Conservation (phyloP, 148 eudicot genomes). For the Pharnaceum exiguum region DNA sequence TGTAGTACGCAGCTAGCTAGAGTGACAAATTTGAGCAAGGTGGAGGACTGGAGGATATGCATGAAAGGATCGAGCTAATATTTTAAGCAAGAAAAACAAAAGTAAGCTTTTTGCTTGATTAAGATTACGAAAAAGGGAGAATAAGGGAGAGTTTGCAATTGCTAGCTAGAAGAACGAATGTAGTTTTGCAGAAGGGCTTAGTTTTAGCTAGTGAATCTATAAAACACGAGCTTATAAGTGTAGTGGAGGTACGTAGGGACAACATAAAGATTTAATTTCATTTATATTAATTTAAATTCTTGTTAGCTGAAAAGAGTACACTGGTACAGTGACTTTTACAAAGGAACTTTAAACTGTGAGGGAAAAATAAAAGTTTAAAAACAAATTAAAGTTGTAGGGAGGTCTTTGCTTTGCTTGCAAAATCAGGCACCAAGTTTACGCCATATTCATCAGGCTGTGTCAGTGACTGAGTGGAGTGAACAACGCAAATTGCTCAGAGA, state of each 20-base stretch:
- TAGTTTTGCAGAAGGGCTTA: background rate
- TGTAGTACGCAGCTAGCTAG: too few relatives aligned
- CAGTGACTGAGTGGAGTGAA: constrained; percentile 12
- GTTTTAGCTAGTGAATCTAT: background rate
- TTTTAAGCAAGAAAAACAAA: background rate
- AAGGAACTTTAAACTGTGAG: background rate
- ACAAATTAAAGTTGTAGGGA: background rate
- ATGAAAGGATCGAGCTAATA: constrained; percentile 1
- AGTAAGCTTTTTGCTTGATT: background rate
- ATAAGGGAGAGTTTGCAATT: background rate
- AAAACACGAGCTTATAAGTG: constrained; percentile 3
- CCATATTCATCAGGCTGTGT: constrained; percentile 22
- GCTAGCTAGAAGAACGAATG: too few relatives aligned
- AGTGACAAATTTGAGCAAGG: too few relatives aligned
- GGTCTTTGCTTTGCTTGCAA: constrained; percentile 28
- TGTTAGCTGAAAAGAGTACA: background rate
- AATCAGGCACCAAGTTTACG: constrained; percentile 27
- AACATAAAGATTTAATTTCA: too few relatives aligned
- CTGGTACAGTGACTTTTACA: background rate
- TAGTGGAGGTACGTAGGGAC: constrained; percentile 4
- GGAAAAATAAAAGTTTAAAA: background rate
- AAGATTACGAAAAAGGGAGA: background rate
- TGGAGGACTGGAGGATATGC: background rate
- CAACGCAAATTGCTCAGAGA: background rate
- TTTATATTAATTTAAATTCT: too few relatives aligned